Conservation (phyloP, 2,329 filamentous ascomycete species). For the Trichoderma sp. region DNA sequence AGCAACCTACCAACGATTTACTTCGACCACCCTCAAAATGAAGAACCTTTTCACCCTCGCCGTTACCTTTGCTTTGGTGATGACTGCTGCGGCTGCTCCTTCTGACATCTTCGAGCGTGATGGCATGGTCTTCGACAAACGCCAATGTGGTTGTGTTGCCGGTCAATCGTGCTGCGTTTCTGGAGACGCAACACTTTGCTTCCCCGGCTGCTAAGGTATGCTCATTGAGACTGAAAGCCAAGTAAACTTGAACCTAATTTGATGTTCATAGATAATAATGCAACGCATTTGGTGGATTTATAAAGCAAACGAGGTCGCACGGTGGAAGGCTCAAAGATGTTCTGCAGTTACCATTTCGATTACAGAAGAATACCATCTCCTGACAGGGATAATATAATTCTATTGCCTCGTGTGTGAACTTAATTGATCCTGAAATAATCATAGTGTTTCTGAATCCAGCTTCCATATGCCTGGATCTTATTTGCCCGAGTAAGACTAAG, state of each 20-base stretch:
- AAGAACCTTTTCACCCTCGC: background rate
- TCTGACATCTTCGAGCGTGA: background rate
- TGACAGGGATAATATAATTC: background rate
- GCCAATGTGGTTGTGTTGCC: background rate
- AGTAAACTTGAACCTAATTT: background rate
- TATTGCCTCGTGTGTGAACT: background rate
- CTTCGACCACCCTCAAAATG: background rate
- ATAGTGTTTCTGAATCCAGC: background rate
- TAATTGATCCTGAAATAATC: too few species aligned
- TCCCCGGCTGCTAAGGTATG: background rate
- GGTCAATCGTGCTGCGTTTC: background rate
- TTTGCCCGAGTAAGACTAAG: background rate
- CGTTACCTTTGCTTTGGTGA: background rate
- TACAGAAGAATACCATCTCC: background rate
- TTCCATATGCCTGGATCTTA: background rate
- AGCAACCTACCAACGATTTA: background rate
- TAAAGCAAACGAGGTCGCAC: background rate
- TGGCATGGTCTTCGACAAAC: background rate
- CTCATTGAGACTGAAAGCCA: too few species aligned
- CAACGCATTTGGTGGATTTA: background rate
- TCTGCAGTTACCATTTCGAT: background rate
- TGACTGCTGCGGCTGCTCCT: background rate
- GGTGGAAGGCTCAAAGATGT: background rate
- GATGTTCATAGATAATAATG: background rate
- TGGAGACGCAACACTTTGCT: background rate